These are phyloP conservation scores for Dioscorea alata DNA, from an alignment of 106 monocot genomes.

Conservation along the genomic window DNA sequence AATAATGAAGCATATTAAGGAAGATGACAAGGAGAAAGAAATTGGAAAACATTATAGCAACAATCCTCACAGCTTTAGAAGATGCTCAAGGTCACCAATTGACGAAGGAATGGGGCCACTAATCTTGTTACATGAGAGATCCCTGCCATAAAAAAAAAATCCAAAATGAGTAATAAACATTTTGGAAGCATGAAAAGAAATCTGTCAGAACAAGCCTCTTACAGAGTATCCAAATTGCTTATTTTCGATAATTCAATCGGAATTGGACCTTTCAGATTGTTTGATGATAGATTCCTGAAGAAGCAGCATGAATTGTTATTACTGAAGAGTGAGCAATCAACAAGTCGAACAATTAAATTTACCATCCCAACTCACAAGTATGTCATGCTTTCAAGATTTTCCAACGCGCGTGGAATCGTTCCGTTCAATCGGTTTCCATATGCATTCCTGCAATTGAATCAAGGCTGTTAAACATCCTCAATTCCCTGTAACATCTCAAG, in stretches of 20 bases:
- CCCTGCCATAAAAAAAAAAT: conserved; percentile 34
- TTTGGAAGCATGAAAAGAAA: not conserved
- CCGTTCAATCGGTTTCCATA: conserved; percentile 32
- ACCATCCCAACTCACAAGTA: conserved; percentile 51
- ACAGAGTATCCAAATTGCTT: conserved; percentile 89
- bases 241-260: conserved; percentile 82
- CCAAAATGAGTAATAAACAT: not conserved
- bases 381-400: conserved; percentile 75
- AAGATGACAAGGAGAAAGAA: not conserved
- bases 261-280: conserved; percentile 63
- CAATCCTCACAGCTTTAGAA: conserved; percentile 75
- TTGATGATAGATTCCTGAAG: conserved; percentile 83
- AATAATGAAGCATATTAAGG: not conserved
- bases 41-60: not conserved
- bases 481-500: not conserved
- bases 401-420: conserved; percentile 17
- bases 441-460: conserved; percentile 36
- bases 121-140: conserved; percentile 74
- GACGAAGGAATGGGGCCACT: conserved; percentile 75
- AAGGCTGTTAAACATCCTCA: not conserved
- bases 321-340: not conserved
- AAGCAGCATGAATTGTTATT: not conserved
- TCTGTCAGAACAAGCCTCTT: conserved; percentile 4
- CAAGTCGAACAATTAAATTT: too few relatives aligned
- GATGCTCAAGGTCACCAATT: conserved; percentile 86